A percentile compares a stretch with the other conserved stretches of the same genome.
Evolutionary conservation across 305 asterid species (phyloP).

Genomic region (Rubia peregrina): DNA sequence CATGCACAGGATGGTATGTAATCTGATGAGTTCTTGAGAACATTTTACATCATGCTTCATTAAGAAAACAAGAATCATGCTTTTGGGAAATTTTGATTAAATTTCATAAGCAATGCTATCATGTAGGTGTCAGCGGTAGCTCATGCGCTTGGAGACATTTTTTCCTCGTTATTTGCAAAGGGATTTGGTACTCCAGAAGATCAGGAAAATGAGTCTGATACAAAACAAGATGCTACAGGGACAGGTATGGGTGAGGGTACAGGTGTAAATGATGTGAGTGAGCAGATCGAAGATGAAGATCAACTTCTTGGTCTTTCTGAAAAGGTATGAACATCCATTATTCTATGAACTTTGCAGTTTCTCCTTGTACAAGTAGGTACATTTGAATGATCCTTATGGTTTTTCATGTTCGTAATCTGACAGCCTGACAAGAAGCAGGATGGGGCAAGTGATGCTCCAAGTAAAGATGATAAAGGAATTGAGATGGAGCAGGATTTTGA

Average conservation of each 20-base stretch:
- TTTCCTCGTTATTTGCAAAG: conserved; percentile 58
- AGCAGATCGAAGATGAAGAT: conserved; percentile 85
- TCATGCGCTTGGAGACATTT: conserved; percentile 60
- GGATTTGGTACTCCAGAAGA: conserved; percentile 73
- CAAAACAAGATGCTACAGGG: conserved; percentile 65
- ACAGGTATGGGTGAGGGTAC: conserved; percentile 97
- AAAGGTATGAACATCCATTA: conserved; percentile 36
- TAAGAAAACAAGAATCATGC: not conserved
- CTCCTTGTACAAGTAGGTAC: not conserved
- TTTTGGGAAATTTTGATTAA: too few relatives aligned
- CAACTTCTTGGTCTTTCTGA: conserved; percentile 75
- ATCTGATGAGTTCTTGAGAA: not conserved
- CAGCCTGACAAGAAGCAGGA: conserved; percentile 57
- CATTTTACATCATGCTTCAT: not conserved
- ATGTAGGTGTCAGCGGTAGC: conserved; percentile 63
- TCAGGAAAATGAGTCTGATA: conserved; percentile 35
- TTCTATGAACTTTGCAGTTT: conserved; percentile 9
- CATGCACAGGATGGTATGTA: conserved; percentile 59
- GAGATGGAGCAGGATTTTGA: conserved; percentile 93
- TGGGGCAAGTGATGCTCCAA: conserved; percentile 43
- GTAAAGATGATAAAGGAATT: conserved; percentile 71
- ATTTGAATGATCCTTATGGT: not conserved
- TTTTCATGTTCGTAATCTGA: conserved; percentile 24
- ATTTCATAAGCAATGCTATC: conserved; percentile 16
- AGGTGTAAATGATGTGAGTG: conserved; percentile 80